Evolutionary conservation across 768 basidiomycete species (phyloP).

Genomic region (Pleurotus tuoliensis): DNA sequence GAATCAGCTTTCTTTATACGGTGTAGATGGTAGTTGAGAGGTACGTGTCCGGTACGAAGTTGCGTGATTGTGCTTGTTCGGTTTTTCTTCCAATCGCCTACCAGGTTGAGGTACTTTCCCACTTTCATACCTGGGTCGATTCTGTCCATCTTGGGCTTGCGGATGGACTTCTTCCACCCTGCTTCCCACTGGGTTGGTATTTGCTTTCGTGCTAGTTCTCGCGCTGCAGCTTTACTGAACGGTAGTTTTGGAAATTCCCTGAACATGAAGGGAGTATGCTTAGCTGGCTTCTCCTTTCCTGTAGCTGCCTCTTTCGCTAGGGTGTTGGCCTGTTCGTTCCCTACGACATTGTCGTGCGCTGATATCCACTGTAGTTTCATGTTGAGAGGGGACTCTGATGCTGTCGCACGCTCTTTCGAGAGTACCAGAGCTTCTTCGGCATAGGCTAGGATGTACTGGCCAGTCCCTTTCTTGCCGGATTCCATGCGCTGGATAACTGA

Average conservation of each 20-base stretch:
- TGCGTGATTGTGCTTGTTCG: neutral
- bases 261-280: neutral
- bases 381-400: neutral
- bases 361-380: conserved; percentile 20
- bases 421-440: neutral
- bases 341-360: conserved; percentile 17
- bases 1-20: neutral
- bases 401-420: neutral
- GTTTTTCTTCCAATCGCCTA: neutral
- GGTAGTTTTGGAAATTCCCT: too few species aligned
- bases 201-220: too few species aligned
- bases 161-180: neutral
- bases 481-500: conserved; percentile 6
- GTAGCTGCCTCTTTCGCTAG: conserved; percentile 20
- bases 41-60: neutral
- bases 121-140: neutral
- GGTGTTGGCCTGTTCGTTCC: conserved; percentile 16
- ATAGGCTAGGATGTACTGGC: neutral
- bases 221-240: too few species aligned
- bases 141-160: neutral
- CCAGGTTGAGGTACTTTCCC: neutral
- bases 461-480: neutral
- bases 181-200: too few species aligned
- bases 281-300: neutral
- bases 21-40: neutral